Base-by-base conservation (phyloP, 2,329 filamentous ascomycete genomes). In the Colletotrichum sp. region DNA sequence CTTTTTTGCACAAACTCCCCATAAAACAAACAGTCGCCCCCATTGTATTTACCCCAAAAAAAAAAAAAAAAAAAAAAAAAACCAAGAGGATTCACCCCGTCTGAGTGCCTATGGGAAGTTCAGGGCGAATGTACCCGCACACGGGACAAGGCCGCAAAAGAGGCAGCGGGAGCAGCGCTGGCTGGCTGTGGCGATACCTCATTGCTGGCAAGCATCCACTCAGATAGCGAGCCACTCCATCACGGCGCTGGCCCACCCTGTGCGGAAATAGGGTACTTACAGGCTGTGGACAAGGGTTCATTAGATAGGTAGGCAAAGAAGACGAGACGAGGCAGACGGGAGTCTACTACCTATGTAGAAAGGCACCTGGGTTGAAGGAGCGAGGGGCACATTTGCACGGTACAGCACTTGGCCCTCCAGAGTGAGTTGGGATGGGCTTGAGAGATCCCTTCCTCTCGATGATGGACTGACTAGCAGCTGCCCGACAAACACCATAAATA, bases 241-340 rank as follows among this genome's bases (percentile, higher is more conserved):
- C 28, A 34, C 32, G 26, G 70, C 64, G 26, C 28, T 13, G 30
- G 30, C 39, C 67, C 57, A 74, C 68, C 67, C 67, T 57, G 60
- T 28, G 64, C 67, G 67, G 71, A 71, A 74, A 71, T 65, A 28
- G 26, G 26, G 26, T 28, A 59, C 71, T 66, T 74, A 59, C n/a
- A 32, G 52, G 18, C n/a, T n/a, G 68, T 62, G 30, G 52, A 26
- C 70, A 72, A 55, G 67, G 71, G 64, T 68, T 36, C 21, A 36
- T 60, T 26, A 36, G 16, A 10, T 59, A 24, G 16, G 16, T 59
- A 24, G 55, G 55, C 55, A 73, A 70, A 59, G 57, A 39, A 70
- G 57, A 73, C 57, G 30, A 55, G 66, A 64, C 66, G 71, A 70
- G 71, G 66, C 57, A 73, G 66, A 44, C 15, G 34, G 34, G 13